Conservation (phyloP, 805 yeast genomes). For the Wickerhamomyces strasburgensis region DNA sequence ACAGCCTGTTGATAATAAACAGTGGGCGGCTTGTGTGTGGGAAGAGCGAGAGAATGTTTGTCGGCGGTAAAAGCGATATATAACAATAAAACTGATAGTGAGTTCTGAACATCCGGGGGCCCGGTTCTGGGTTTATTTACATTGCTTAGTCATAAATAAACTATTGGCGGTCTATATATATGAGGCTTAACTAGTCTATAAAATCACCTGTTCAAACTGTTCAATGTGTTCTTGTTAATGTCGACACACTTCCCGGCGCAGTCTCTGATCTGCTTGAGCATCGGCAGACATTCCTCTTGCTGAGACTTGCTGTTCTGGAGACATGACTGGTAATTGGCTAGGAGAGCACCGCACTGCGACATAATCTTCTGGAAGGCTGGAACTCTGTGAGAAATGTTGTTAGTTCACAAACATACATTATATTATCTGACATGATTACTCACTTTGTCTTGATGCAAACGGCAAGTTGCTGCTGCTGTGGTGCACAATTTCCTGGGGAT, state of each 20-base stretch:
- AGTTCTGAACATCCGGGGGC: too few relatives aligned
- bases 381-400: slow-evolving; percentile 32
- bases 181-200: too few relatives aligned
- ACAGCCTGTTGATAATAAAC: too few relatives aligned
- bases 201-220: slow-evolving; percentile 8
- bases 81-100: too few relatives aligned
- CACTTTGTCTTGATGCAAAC: slow-evolving; percentile 49
- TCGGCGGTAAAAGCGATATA: too few relatives aligned
- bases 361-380: slow-evolving; percentile 72
- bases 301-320: slow-evolving; percentile 40
- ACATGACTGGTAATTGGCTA: slow-evolving; percentile 65
- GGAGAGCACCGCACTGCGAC: slow-evolving; percentile 49
- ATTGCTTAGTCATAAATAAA: too few relatives aligned
- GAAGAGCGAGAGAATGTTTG: too few relatives aligned
- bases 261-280: slow-evolving; percentile 51
- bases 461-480: slow-evolving; percentile 53
- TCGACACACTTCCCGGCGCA: slow-evolving; percentile 49
- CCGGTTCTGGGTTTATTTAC: too few relatives aligned
- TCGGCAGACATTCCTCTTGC: slow-evolving; percentile 47
- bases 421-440: slow-evolving; percentile 6
- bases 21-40: too few relatives aligned
- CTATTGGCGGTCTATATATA: too few relatives aligned
- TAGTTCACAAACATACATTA: not conserved
- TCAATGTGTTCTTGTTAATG: slow-evolving; percentile 18
- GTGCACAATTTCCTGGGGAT: slow-evolving; percentile 44